Evolutionary conservation across 495 filamentous ascomycete species (phyloP), one percentile per base, ranked within the genome.

Genomic region (Pseudomonodictys pantanalensis): DNA sequence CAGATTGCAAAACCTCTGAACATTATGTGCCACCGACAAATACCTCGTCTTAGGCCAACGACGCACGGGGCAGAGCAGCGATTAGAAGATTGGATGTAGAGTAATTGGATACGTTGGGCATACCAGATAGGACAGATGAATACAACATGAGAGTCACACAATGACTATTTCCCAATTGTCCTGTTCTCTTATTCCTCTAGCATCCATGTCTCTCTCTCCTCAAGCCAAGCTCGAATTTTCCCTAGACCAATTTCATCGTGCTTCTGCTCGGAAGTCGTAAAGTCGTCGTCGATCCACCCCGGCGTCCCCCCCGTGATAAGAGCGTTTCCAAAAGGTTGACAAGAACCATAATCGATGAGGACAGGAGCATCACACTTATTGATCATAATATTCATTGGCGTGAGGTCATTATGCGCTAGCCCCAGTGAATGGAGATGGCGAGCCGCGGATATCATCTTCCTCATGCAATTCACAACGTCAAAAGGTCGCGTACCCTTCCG

Each of bases 341-440:
- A 67, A 52, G 59, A 53, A 18, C 58, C 64, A 44, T 58, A 63
- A 46, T 67, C 64, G 23, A 67, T 33, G 32, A 67, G 30, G 39
- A 64, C 24, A 35, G 60, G 32, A 3, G 35, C 41, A 29, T 60
- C 54, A 38, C 55, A 10, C 30, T 38, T 43, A 43, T 67, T 49
- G 45, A 67, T 20, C 35, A 38, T 48, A 41, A 64, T 55, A 50
- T 67, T 67, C 28, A 20, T 30, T 3, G 60, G 53, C 17, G 51
- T 64, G 42, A 67, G 50, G 43, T 67, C 64, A 38, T 67, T 67
- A 43, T 67, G 64, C 15, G 64, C 64, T 15, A 67, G 60, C n/a
- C 59, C 64, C 15, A 67, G 54, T 9, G 64, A 59, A 32, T 67
- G 60, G 17, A 67, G 60, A 56, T 67, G 64, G 2, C 30, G 18